Conservation (phyloP, 1,139 yeast genomes). For the Trichomonascaceae sp. region DNA sequence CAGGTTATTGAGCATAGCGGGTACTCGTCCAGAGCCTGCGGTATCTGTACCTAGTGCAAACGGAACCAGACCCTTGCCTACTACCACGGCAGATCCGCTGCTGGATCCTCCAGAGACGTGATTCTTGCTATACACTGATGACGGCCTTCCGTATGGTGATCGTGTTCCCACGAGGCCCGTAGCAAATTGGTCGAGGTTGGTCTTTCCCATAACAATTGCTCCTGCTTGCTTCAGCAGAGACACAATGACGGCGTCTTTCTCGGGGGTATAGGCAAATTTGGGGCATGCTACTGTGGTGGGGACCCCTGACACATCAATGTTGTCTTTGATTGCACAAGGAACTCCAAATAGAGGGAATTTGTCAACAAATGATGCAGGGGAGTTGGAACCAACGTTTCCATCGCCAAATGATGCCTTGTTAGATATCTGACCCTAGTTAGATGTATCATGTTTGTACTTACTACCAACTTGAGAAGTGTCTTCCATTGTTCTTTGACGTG, state of each 20-base stretch:
- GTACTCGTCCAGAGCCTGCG: conserved; percentile 97
- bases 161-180: conserved; percentile 93
- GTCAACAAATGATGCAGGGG: conserved; percentile 5
- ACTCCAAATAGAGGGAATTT: conserved; percentile 69
- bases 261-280: conserved; percentile 53
- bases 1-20: conserved; percentile 88
- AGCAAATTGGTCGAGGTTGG: conserved; percentile 92
- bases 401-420: neutral
- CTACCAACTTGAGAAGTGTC: conserved; percentile 31
- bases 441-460: conserved; percentile 7
- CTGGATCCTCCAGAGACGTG: conserved; percentile 93
- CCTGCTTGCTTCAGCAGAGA: conserved; percentile 61
- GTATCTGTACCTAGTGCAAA: conserved; percentile 89
- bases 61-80: conserved; percentile 81
- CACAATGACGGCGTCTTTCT: conserved; percentile 63
- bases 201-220: conserved; percentile 83
- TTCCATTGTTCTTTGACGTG: conserved; percentile 67
- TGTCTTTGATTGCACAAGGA: conserved; percentile 89
- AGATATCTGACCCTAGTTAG: neutral
- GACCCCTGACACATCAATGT: conserved; percentile 74
- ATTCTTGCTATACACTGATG: conserved; percentile 57
- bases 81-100: conserved; percentile 90
- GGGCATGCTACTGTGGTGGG: conserved; percentile 95
- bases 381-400: neutral
- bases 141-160: conserved; percentile 84